Percentiles rank a stretch among this genome's conserved stretches.
Evolutionary conservation across 495 filamentous ascomycete genomes (phyloP).

Genomic region (Lasiosphaeria hispida): DNA sequence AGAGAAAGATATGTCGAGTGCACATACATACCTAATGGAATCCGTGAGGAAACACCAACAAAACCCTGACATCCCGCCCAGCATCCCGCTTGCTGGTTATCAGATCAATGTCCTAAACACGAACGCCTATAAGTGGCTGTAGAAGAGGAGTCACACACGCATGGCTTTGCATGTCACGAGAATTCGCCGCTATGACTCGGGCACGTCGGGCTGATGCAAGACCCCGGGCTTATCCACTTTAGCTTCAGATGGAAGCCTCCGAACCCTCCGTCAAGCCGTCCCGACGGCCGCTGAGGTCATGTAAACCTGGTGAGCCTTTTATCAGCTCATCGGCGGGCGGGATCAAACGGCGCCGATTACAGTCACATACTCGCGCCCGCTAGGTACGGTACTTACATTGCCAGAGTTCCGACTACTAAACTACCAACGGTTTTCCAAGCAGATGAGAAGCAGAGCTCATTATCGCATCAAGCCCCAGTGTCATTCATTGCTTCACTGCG

Average conservation of each 20-base stretch:
- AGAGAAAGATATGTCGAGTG: too few species aligned
- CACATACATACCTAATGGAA: too few species aligned
- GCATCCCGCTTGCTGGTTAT: slow-evolving; percentile 6
- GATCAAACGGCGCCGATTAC: neutral
- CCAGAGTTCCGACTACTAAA: too few species aligned
- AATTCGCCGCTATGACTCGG: slow-evolving; percentile 23
- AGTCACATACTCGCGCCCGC: too few species aligned
- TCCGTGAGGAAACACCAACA: too few species aligned
- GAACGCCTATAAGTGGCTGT: neutral
- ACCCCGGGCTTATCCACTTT: slow-evolving; percentile 9
- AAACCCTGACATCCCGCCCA: neutral
- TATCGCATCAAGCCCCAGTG: too few species aligned
- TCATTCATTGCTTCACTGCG: too few species aligned
- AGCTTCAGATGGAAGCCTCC: slow-evolving; percentile 1
- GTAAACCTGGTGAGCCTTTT: too few species aligned
- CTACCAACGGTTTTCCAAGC: too few species aligned
- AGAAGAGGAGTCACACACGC: slow-evolving; percentile 14
- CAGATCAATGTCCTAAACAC: slow-evolving; percentile 13
- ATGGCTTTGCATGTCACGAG: slow-evolving; percentile 18
- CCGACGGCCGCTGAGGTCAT: neutral
- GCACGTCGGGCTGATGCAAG: slow-evolving; percentile 7
- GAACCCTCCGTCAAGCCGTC: neutral
- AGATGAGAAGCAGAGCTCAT: too few species aligned
- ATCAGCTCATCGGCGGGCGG: neutral
- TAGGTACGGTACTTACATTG: too few species aligned